Conservation (phyloP, 2,329 filamentous ascomycete genomes). For the Monilinia polystroma region DNA sequence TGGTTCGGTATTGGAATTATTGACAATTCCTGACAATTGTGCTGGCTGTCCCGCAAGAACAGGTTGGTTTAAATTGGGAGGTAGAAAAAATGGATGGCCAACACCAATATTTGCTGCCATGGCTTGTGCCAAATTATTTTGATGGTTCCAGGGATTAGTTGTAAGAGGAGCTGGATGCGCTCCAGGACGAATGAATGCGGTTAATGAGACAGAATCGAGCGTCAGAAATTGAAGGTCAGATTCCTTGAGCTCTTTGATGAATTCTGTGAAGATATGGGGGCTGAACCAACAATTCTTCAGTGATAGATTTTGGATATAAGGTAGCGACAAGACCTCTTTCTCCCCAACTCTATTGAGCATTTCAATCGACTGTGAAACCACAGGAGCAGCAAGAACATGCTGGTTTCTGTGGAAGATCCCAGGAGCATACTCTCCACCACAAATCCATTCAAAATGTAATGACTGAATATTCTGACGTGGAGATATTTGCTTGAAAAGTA, state of each 20-base stretch:
- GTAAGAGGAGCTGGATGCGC: conserved; percentile 28
- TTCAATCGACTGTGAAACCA: conserved; percentile 42
- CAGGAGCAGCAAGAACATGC: conserved; percentile 61
- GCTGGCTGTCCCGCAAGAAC: neutral
- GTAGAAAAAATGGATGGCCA: neutral
- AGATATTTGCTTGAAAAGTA: conserved; percentile 54
- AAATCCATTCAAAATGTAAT: conserved; percentile 65
- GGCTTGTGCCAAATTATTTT: conserved; percentile 19
- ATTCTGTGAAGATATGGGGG: conserved; percentile 54
- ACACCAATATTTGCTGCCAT: conserved; percentile 6
- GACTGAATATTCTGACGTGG: conserved; percentile 51
- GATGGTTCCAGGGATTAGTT: conserved; percentile 18
- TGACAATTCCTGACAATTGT: conserved; percentile 16
- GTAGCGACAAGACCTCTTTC: conserved; percentile 49
- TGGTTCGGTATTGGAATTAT: conserved; percentile 22
- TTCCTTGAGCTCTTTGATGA: conserved; percentile 50
- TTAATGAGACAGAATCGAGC: conserved; percentile 65
- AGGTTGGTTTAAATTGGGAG: neutral
- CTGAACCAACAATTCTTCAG: conserved; percentile 69
- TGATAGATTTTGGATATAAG: conserved; percentile 57
- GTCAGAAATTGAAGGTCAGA: conserved; percentile 53
- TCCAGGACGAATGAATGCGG: conserved; percentile 44
- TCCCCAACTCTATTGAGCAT: conserved; percentile 36
- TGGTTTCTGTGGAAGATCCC: conserved; percentile 61
- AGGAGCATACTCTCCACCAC: conserved; percentile 64